Evolutionary conservation across 2,329 filamentous ascomycete genomes (phyloP).

Genomic region (Diaporthe australafricana): DNA sequence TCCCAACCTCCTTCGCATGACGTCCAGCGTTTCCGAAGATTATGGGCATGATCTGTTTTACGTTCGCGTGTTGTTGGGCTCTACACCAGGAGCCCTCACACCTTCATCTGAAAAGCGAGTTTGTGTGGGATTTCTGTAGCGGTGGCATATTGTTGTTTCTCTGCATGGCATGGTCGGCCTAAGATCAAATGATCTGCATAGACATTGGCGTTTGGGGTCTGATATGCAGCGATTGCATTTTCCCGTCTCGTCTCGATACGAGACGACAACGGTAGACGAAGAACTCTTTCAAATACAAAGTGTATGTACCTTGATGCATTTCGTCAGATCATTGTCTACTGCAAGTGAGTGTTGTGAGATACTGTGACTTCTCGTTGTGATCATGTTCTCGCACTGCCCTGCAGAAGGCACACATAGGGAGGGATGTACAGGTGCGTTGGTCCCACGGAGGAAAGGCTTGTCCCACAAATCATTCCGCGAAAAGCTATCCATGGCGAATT

Average conservation of each 20-base stretch:
- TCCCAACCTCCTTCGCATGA: neutral
- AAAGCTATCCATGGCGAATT: too few species aligned
- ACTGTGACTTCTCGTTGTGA: neutral
- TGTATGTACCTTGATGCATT: constrained; percentile 10
- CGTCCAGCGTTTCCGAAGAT: constrained; percentile 1
- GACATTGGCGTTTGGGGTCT: constrained; percentile 10
- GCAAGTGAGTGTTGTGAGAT: neutral
- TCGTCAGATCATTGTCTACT: neutral
- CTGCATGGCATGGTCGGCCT: neutral
- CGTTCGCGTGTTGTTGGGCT: neutral
- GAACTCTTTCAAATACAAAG: neutral
- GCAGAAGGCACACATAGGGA: too few species aligned
- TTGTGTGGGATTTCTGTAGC: neutral
- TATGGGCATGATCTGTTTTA: neutral
- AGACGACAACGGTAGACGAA: neutral
- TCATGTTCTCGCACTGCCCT: too few species aligned
- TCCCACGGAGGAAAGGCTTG: too few species aligned
- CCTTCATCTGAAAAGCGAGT: constrained; percentile 1
- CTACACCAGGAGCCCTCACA: neutral
- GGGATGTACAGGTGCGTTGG: too few species aligned
- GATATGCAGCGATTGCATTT: neutral
- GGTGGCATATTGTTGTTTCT: neutral
- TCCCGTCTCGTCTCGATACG: neutral
- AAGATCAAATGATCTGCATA: neutral
- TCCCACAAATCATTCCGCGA: too few species aligned